A percentile compares a stretch with the other conserved stretches of the same genome.
These are phyloP conservation scores for Leucoagaricus sp. DNA, from an alignment of 1,284 basidiomycete species.

Conservation along the genomic window DNA sequence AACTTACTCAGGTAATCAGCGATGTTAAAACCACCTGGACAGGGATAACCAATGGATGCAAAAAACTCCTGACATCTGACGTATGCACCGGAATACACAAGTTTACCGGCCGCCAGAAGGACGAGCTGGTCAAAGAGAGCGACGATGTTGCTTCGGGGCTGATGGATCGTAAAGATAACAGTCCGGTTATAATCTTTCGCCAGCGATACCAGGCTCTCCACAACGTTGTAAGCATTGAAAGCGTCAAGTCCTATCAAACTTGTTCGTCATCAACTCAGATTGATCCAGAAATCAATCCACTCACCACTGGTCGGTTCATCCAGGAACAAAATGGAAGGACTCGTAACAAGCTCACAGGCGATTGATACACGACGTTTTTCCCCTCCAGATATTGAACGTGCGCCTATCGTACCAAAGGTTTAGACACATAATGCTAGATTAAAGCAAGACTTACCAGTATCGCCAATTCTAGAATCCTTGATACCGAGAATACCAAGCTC, in stretches of 20 bases:
- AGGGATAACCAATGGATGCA: slow-evolving; percentile 74
- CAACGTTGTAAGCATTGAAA: slow-evolving; percentile 94
- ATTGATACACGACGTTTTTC: slow-evolving; percentile 96
- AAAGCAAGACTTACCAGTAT: slow-evolving; percentile 57
- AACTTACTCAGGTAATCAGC: slow-evolving; percentile 90
- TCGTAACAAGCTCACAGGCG: slow-evolving; percentile 97
- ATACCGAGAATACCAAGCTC: slow-evolving; percentile 94
- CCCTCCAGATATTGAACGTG: slow-evolving; percentile 90
- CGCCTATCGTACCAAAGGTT: slow-evolving; percentile 40
- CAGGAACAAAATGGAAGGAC: slow-evolving; percentile 92
- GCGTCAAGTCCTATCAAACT: slow-evolving; percentile 76
- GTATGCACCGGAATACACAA: slow-evolving; percentile 83
- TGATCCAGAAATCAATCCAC: slow-evolving; percentile 21
- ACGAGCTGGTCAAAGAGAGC: slow-evolving; percentile 92
- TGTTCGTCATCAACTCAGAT: background rate
- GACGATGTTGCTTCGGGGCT: slow-evolving; percentile 98
- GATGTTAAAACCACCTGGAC: slow-evolving; percentile 96
- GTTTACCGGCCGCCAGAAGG: slow-evolving; percentile 81
- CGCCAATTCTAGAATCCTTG: slow-evolving; percentile 88
- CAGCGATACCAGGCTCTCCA: slow-evolving; percentile 85
- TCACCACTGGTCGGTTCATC: slow-evolving; percentile 95
- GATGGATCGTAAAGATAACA: slow-evolving; percentile 96
- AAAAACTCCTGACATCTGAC: slow-evolving; percentile 82
- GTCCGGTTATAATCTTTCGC: slow-evolving; percentile 93
- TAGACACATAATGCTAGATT: background rate